These are phyloP conservation scores for Blastobotrys mokoenaii DNA, from an alignment of 805 yeast species.

Conservation along the genomic window DNA sequence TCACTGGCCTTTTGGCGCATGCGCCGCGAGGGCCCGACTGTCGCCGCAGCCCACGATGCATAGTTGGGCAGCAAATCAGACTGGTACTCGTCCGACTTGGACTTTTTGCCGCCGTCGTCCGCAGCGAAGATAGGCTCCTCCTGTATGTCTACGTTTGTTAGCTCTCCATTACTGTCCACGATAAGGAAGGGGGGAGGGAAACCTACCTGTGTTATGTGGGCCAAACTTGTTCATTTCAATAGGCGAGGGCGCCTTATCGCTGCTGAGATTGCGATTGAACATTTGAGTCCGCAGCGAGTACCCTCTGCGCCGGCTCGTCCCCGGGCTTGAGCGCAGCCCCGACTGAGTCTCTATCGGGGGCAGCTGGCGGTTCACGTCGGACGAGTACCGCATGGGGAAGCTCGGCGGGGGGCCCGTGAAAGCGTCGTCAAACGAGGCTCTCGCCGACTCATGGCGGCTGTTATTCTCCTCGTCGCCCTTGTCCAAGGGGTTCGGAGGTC, in stretches of 20 bases:
- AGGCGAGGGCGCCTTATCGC: slow-evolving; percentile 18
- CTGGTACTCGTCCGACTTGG: slow-evolving; percentile 4
- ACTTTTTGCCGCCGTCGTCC: not conserved
- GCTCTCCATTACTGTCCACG: no score
- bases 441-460: no score
- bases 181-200: no score
- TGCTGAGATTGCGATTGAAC: slow-evolving; percentile 35
- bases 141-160: slow-evolving; percentile 5
- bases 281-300: slow-evolving; percentile 60
- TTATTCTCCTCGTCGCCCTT: no score
- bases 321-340: not conserved
- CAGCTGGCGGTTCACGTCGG: slow-evolving; percentile 2
- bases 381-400: slow-evolving; percentile 1
- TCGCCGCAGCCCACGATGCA: slow-evolving; percentile 18
- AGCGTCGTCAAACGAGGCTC: no score
- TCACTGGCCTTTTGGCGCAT: slow-evolving; percentile 1
- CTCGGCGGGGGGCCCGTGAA: no score
- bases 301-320: slow-evolving; percentile 34
- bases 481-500: no score
- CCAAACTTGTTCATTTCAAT: slow-evolving; percentile 24
- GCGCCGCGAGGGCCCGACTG: not conserved
- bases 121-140: slow-evolving; percentile 8
- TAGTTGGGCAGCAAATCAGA: slow-evolving; percentile 19
- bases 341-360: slow-evolving; percentile 5
- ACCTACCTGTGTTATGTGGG: slow-evolving; percentile 1